These are phyloP conservation scores for Phytophthora tentaculata DNA, from an alignment of 352 stramenopile species.

Conservation along the genomic window DNA sequence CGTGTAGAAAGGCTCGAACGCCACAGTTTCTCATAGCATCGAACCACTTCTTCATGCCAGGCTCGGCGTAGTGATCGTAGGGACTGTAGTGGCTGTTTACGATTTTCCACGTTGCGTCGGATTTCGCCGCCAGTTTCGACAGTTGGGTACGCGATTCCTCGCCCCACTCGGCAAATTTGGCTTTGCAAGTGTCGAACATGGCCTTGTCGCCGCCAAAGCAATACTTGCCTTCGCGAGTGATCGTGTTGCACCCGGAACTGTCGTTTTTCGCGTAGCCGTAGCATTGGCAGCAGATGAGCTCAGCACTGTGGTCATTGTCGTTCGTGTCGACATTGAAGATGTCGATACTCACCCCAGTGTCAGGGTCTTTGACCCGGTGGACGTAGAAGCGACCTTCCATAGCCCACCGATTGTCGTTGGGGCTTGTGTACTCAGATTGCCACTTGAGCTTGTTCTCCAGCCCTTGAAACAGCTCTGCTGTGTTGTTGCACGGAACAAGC, in stretches of 20 bases:
- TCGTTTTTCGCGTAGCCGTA: conserved; percentile 25
- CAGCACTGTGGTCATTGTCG: conserved; percentile 14
- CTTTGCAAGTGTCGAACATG: conserved; percentile 22
- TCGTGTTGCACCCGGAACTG: conserved; percentile 9
- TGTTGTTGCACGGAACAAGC: conserved; percentile 10
- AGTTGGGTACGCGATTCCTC: conserved; percentile 15
- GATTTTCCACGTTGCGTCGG: conserved; percentile 29
- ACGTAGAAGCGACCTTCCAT: not conserved
- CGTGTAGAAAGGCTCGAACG: conserved; percentile 48
- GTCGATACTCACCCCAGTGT: conserved; percentile 22
- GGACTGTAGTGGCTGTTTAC: conserved; percentile 31
- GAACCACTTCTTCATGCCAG: conserved; percentile 23
- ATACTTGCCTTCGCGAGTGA: conserved; percentile 3
- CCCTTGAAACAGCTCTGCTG: conserved; percentile 6
- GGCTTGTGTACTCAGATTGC: not conserved
- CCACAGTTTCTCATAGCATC: conserved; percentile 22
- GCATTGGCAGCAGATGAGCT: conserved; percentile 27
- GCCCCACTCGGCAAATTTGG: conserved; percentile 16
- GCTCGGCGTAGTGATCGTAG: conserved; percentile 21
- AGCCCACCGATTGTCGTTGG: not conserved
- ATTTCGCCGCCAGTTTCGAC: conserved; percentile 7
- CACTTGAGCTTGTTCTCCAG: conserved; percentile 26
- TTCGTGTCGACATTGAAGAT: conserved; percentile 32
- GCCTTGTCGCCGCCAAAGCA: conserved; percentile 19
- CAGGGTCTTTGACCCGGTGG: conserved; percentile 8